Base-by-base conservation (phyloP, 2,329 filamentous ascomycete genomes). In the Paraphaeosphaeria minitans region DNA sequence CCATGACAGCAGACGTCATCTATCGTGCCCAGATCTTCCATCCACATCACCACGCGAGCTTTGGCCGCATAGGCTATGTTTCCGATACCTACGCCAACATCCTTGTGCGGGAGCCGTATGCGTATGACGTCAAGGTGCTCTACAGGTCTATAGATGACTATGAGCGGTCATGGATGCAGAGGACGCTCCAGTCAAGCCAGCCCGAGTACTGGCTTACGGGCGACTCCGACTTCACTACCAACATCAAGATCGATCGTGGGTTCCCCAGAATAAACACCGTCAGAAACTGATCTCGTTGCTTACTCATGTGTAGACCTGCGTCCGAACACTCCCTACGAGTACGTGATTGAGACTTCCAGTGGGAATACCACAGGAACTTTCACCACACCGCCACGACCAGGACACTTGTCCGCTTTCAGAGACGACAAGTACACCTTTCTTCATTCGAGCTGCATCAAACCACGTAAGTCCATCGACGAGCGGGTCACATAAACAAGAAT, bases 381-480 rank as follows among this genome's bases (percentile, higher is more conserved):
- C 69, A 85, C 85, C 3, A 89, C 92, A 0, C 89, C 93, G 1
- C 92, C 94, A 0, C 85, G 83, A 37, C 80, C 87, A 0, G 92
- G 93, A 12, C 81, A 84, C 1, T 83, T 85, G 62, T 84, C 87
- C 0, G 58, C 63, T 7, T 79, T 82, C 16, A 83, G 84, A 45
- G 83, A 87, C 51, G 89, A 88, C 42, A 88, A 87, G 57, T 94
- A 97, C 68, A 96, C 92, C 0, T 99, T 99, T 74, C 79, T 98
- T 8, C 92, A 93, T 3, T 95, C 92, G 0, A 97, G 92, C 43
- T 99, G 95, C 77, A 92, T 98, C 69, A 91, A 97, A 68, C 89
- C 90, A 12, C 89, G 92, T 53, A 39, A 53, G 51, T 45, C 14
- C 21, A 9, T 14, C 22, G 21, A 31, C 2, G 29, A 21, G 19